A percentile compares a stretch with the other conserved stretches of the same genome.
phyloP scores from a whole-genome alignment of 768 basidiomycete genomes.

The Boletus coccyginus region DNA sequence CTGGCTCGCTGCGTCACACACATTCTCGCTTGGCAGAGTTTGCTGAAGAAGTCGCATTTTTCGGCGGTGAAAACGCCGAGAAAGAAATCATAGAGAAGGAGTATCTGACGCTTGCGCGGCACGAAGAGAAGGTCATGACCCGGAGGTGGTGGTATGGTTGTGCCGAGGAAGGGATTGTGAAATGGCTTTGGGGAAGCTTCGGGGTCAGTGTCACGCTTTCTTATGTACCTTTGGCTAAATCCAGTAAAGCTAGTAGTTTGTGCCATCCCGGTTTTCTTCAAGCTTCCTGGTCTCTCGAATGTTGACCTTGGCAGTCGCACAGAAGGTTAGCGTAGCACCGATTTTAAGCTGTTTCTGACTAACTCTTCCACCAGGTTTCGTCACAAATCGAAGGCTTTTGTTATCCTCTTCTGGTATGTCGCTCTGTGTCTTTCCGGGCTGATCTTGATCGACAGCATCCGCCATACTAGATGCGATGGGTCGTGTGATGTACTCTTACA shows the following conservation, averaged over 20 bases:
- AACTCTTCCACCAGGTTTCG: constrained; percentile 61
- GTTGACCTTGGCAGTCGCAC: constrained; percentile 84
- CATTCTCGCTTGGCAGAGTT: constrained; percentile 91
- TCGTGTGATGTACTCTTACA: constrained; percentile 96
- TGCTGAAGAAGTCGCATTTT: constrained; percentile 85
- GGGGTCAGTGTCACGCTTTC: constrained; percentile 54
- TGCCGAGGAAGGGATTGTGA: constrained; percentile 92
- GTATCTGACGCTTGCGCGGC: constrained; percentile 80
- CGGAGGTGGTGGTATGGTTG: constrained; percentile 89
- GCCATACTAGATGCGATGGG: constrained; percentile 77
- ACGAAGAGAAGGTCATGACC: constrained; percentile 76
- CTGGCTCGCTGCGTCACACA: constrained; percentile 86
- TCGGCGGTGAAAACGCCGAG: constrained; percentile 86
- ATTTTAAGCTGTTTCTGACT: neutral
- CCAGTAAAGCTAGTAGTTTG: constrained; percentile 70
- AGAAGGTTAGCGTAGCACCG: constrained; percentile 55
- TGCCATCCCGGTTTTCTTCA: constrained; percentile 92
- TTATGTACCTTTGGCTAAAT: constrained; percentile 5
- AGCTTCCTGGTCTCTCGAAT: constrained; percentile 63
- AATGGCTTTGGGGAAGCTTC: constrained; percentile 96
- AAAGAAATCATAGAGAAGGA: constrained; percentile 88
- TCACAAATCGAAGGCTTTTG: constrained; percentile 90
- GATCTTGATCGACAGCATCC: neutral
- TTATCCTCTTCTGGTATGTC: constrained; percentile 78
- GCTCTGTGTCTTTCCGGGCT: constrained; percentile 1